These are phyloP conservation scores for Malassezia psittaci DNA, from an alignment of 1,284 basidiomycete species.

Conservation along the genomic window DNA sequence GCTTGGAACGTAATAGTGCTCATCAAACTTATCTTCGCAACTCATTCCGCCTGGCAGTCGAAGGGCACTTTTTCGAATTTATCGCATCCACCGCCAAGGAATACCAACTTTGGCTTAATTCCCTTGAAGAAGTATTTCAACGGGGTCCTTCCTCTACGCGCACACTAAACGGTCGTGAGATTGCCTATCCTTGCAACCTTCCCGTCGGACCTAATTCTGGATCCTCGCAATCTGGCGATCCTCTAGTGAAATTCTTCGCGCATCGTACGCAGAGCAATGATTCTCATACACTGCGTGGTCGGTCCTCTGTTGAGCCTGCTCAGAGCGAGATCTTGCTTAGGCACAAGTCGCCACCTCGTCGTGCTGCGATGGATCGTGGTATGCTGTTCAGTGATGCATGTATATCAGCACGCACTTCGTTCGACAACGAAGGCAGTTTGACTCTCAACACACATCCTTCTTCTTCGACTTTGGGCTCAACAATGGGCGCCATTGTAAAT, in stretches of 20 bases:
- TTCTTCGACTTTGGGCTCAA: neutral
- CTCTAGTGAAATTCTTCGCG: neutral
- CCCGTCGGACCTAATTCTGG: neutral
- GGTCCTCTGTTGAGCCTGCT: neutral
- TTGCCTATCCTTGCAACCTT: slow-evolving; percentile 34
- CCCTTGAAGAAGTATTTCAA: slow-evolving; percentile 28
- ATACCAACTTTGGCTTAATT: slow-evolving; percentile 32
- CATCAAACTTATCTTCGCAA: slow-evolving; percentile 28
- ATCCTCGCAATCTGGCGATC: neutral
- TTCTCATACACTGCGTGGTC: neutral
- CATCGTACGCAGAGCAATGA: neutral
- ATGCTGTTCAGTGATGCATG: slow-evolving; percentile 42
- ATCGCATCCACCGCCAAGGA: slow-evolving; percentile 37
- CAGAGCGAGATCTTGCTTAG: slow-evolving; percentile 28
- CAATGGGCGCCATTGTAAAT: slow-evolving; percentile 5
- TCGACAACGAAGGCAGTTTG: slow-evolving; percentile 16
- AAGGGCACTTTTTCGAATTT: slow-evolving; percentile 43
- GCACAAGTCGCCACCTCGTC: slow-evolving; percentile 33
- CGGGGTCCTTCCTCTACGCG: slow-evolving; percentile 17
- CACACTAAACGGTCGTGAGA: slow-evolving; percentile 22
- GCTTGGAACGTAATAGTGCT: slow-evolving; percentile 24
- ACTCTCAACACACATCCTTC: neutral
- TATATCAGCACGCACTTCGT: slow-evolving; percentile 27
- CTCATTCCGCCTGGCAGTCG: slow-evolving; percentile 34
- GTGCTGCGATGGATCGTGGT: slow-evolving; percentile 33